Conservation (phyloP, 768 basidiomycete species). For the Clitopilus passeckerianus region DNA sequence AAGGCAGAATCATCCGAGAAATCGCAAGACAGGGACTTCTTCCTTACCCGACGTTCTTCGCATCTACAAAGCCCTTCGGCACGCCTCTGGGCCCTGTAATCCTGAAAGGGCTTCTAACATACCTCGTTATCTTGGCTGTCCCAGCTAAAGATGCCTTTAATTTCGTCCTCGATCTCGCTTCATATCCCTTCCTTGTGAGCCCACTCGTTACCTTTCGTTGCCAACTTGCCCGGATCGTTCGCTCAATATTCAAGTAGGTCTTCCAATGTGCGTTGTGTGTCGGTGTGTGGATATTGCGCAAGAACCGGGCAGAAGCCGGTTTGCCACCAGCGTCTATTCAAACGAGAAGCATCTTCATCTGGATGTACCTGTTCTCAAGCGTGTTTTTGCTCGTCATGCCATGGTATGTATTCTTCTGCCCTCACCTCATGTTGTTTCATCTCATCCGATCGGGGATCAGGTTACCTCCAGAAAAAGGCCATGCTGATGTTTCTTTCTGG, state of each 20-base stretch:
- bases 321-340: slow-evolving; percentile 19
- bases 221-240: too few relatives aligned
- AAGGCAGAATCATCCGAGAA: slow-evolving; percentile 40
- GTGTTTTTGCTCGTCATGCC: slow-evolving; percentile 25
- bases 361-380: slow-evolving; percentile 20
- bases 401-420: slow-evolving; percentile 15
- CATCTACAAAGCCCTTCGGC: slow-evolving; percentile 42
- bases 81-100: slow-evolving; percentile 39
- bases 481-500: slow-evolving; percentile 33
- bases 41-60: slow-evolving; percentile 42
- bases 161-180: slow-evolving; percentile 31
- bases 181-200: slow-evolving; percentile 32
- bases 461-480: slow-evolving; percentile 30
- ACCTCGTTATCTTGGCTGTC: slow-evolving; percentile 34
- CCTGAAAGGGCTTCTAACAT: slow-evolving; percentile 32
- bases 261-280: slow-evolving; percentile 23
- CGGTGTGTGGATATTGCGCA: slow-evolving; percentile 26
- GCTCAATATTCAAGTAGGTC: too few relatives aligned
- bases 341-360: slow-evolving; percentile 17
- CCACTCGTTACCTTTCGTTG: too few relatives aligned
- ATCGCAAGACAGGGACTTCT: slow-evolving; percentile 48
- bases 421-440: background rate
- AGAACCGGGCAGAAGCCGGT: slow-evolving; percentile 14
- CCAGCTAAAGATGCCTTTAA: slow-evolving; percentile 32
- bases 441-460: slow-evolving; percentile 7